Percentiles rank a stretch among this genome's conserved stretches.
Evolutionary conservation across 2,329 filamentous ascomycete genomes (phyloP).

Genomic region (Diaporthe caulivora): DNA sequence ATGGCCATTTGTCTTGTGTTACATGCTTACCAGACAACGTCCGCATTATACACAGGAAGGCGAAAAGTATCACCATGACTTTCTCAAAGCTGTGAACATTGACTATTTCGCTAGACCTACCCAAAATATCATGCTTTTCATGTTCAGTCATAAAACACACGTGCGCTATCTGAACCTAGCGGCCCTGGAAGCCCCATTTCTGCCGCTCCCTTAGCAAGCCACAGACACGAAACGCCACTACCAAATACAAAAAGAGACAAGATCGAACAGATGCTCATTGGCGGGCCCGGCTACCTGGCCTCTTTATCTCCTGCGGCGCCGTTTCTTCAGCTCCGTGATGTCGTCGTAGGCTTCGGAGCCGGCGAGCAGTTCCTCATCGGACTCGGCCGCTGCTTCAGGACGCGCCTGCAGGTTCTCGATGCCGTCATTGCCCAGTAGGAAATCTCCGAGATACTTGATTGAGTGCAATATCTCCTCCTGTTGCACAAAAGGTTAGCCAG

Average conservation of each 20-base stretch:
- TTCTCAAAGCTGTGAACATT: slow-evolving; percentile 1
- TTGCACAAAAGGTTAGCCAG: background rate
- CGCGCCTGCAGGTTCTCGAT: slow-evolving; percentile 60
- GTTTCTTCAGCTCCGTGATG: slow-evolving; percentile 36
- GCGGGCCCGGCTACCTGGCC: background rate
- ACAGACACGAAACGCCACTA: slow-evolving; percentile 7
- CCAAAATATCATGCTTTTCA: slow-evolving; percentile 21
- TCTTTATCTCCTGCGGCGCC: slow-evolving; percentile 31
- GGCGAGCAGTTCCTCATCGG: slow-evolving; percentile 37
- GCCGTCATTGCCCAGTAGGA: slow-evolving; percentile 77
- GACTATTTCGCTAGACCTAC: slow-evolving; percentile 12
- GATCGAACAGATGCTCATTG: background rate
- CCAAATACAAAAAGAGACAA: background rate
- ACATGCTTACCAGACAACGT: background rate
- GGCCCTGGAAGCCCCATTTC: background rate
- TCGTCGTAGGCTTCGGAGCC: slow-evolving; percentile 31
- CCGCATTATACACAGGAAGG: too few species aligned
- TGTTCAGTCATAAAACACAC: slow-evolving; percentile 14
- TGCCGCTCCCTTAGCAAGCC: background rate
- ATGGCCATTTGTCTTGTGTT: too few species aligned
- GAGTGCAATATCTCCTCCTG: slow-evolving; percentile 84
- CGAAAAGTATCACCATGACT: background rate
- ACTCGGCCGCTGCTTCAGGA: slow-evolving; percentile 43
- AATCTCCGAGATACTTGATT: slow-evolving; percentile 86
- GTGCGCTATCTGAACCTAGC: background rate